phyloP scores from a whole-genome alignment of 345 rosid species.

The Dipteronia sinensis region DNA sequence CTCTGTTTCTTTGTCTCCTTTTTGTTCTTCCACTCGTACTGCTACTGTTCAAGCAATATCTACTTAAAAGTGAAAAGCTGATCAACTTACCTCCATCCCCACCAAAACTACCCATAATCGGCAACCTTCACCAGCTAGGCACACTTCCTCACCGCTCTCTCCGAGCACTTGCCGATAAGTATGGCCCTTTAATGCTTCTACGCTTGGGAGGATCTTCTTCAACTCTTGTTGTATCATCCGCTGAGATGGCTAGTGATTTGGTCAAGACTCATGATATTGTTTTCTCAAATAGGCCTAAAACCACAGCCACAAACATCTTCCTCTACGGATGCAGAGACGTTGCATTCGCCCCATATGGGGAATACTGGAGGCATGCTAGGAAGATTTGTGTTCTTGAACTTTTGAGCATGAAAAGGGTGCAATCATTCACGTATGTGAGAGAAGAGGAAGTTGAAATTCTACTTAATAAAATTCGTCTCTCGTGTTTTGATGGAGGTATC shows the following conservation, averaged over 20 bases:
- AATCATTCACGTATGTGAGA: constrained; percentile 25
- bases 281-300: constrained; percentile 3
- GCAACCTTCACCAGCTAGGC: constrained; percentile 30
- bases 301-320: constrained; percentile 10
- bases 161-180: constrained; percentile 10
- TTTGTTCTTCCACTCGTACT: no score
- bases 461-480: constrained; percentile 5
- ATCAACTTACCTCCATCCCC: no score
- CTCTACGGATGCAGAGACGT: constrained; percentile 14
- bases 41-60: no score
- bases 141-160: constrained; percentile 18
- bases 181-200: constrained; percentile 29
- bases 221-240: constrained; percentile 30
- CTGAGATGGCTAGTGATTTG: constrained; percentile 9
- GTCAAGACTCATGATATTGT: constrained; percentile 9
- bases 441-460: constrained; percentile 28
- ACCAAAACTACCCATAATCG: constrained; percentile 25
- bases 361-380: constrained; percentile 27
- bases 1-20: no score
- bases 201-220: constrained; percentile 22
- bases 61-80: no score
- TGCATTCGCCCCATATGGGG: constrained; percentile 27
- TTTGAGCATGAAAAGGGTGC: constrained; percentile 20
- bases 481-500: neutral
- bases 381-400: constrained; percentile 26